Evolutionary conservation across 2,329 filamentous ascomycete genomes (phyloP).

Genomic region (Epichloe coenophiala): DNA sequence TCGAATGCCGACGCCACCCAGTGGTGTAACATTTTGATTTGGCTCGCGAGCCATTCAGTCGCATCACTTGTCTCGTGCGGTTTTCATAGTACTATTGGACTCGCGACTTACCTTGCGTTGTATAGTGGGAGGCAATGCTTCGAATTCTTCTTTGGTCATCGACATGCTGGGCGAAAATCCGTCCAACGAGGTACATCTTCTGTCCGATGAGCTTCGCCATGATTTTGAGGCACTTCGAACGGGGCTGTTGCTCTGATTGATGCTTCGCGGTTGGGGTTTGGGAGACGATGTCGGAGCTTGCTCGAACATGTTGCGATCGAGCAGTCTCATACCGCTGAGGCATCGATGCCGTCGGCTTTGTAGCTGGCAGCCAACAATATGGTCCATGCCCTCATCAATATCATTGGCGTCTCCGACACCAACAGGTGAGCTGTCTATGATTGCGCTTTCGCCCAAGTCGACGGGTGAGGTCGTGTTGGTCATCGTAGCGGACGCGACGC

Average conservation of each 20-base stretch:
- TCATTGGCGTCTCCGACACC: not conserved
- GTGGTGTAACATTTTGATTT: not conserved
- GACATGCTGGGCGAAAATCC: conserved; percentile 14
- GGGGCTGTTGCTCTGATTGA: conserved; percentile 10
- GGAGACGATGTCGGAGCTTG: conserved; percentile 1
- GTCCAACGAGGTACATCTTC: conserved; percentile 8
- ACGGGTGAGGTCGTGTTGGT: not conserved
- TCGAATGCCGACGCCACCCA: not conserved
- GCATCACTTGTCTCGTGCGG: not conserved
- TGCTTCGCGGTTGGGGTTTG: conserved; percentile 9
- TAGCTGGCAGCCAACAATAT: not conserved
- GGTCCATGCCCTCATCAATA: not conserved
- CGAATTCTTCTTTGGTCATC: conserved; percentile 29
- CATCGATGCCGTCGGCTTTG: not conserved
- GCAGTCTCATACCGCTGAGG: not conserved
- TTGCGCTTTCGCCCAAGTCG: not conserved
- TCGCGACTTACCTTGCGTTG: conserved; percentile 39
- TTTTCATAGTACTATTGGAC: not conserved
- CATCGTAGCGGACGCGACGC: not conserved
- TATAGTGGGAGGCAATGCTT: conserved; percentile 39
- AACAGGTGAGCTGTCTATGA: not conserved
- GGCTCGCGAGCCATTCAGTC: not conserved
- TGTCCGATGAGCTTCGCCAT: conserved; percentile 14
- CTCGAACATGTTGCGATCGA: not conserved
- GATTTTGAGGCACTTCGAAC: conserved; percentile 10